Base-by-base conservation (phyloP, 495 filamentous ascomycete species). In the Talaromyces ruber region DNA sequence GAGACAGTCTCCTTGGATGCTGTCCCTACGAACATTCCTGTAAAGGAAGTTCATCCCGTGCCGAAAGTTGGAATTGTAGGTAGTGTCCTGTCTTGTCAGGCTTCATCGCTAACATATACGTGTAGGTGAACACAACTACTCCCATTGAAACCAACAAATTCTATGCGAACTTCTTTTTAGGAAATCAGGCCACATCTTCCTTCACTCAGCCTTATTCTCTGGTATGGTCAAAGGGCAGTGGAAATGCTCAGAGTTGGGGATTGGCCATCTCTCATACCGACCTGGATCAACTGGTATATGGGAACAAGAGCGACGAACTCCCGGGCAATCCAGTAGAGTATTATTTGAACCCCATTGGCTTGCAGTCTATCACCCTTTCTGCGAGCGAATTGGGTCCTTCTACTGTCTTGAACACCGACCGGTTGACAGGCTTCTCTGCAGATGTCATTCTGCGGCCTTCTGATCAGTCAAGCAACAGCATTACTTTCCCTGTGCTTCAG, bases 171-270 rank as follows among this genome's bases (percentile, higher is more conserved):
- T 86, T 96, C 64, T 94, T 93, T 67, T 76, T 97, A 2, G 91
- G 87, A 3, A 81, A 72, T 53, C 92, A 96, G 71, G 82, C 75
- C 4, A 81, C 82, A 39, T 79, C 86, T 1, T 82, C 85, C 0
- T 97, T 89, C 79, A 89, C 90, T 2, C 87, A 95, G 70, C 94
- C 94, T 9, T 98, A 97, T 71, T 87, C 88, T 0, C 64, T 97
- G 2, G 73, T 82, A 39, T 96, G 92, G 91, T 79, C 85, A 2
- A 86, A 84, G 67, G 92, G 92, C 2, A 72, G 72, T 47, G 89
- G 90, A 12, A 77, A 76, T 32, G 75, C 85, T 1, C 68, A 74
- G 58, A 93, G 87, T 72, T 97, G 84, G 82, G 92, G 92, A 7
- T 76, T 97, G 72, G 78, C 83, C 8, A 76, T 95, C 30, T 84